Conservation (phyloP, 768 basidiomycete species). For the Tylopilus sp. region DNA sequence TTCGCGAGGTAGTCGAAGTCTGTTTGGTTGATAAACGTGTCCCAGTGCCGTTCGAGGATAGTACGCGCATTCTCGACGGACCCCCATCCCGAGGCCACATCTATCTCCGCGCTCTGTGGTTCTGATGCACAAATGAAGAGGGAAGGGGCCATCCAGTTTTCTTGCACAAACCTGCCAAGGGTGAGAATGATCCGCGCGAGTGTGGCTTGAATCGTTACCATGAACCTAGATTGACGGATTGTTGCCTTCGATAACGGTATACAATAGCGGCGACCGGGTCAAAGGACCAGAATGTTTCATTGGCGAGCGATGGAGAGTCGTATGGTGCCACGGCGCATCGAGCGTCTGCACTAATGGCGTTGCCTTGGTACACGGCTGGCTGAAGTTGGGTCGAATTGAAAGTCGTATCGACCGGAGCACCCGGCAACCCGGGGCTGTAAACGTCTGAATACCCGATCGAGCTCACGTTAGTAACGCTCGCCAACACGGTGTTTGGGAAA, state of each 20-base stretch:
- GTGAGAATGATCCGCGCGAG: background rate
- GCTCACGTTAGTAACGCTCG: background rate
- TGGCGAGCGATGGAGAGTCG: slow-evolving; percentile 4
- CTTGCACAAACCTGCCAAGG: slow-evolving; percentile 59
- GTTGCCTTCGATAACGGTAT: slow-evolving; percentile 23
- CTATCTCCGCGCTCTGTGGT: slow-evolving; percentile 51
- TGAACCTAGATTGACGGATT: slow-evolving; percentile 21
- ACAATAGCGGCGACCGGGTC: slow-evolving; percentile 11
- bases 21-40: slow-evolving; percentile 59
- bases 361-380: background rate
- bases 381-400: slow-evolving; percentile 2
- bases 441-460: background rate
- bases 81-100: slow-evolving; percentile 58
- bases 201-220: slow-evolving; percentile 2
- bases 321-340: slow-evolving; percentile 10
- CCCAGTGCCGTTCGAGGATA: slow-evolving; percentile 71
- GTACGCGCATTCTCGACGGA: slow-evolving; percentile 38
- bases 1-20: slow-evolving; percentile 63
- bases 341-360: background rate
- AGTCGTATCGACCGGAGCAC: background rate
- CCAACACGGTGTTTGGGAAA: background rate
- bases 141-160: slow-evolving; percentile 73
- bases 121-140: slow-evolving; percentile 57
- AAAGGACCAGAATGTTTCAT: slow-evolving; percentile 14
- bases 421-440: background rate